Evolutionary conservation across 306 rosid species (phyloP).

Genomic region (Senna siamea): DNA sequence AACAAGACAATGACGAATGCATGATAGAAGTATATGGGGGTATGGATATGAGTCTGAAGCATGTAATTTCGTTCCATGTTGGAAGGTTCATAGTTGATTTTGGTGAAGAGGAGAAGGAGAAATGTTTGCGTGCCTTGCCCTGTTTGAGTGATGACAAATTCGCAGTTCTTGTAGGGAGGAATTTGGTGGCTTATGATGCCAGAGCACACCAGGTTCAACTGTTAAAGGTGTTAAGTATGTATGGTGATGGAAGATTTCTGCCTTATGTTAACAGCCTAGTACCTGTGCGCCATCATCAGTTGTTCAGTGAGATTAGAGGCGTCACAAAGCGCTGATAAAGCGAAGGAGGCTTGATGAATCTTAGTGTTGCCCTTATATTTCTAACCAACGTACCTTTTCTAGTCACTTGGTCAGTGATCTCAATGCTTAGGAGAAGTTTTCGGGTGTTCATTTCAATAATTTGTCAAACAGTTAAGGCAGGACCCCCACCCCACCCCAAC

Average conservation of each 20-base stretch:
- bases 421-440: background rate
- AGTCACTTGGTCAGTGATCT: background rate
- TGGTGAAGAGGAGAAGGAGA: background rate
- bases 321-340: background rate
- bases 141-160: constrained; percentile 39
- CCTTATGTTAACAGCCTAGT: constrained; percentile 53
- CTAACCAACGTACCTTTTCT: too few species aligned
- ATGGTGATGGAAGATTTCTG: constrained; percentile 23
- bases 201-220: constrained; percentile 9
- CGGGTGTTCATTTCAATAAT: background rate
- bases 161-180: constrained; percentile 22
- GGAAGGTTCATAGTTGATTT: background rate
- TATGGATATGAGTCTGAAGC: constrained; percentile 40
- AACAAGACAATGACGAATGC: background rate
- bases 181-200: constrained; percentile 31
- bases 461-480: too few species aligned
- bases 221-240: background rate
- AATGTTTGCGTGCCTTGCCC: constrained; percentile 32
- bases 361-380: too few species aligned
- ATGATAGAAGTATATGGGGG: constrained; percentile 43
- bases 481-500: too few species aligned
- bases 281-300: constrained; percentile 17
- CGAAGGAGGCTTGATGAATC: too few species aligned
- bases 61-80: constrained; percentile 13
- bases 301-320: background rate